A percentile compares a stretch with the other conserved stretches of the same genome.
Evolutionary conservation across 768 basidiomycete species (phyloP).

Genomic region (Tylopilus felleus): DNA sequence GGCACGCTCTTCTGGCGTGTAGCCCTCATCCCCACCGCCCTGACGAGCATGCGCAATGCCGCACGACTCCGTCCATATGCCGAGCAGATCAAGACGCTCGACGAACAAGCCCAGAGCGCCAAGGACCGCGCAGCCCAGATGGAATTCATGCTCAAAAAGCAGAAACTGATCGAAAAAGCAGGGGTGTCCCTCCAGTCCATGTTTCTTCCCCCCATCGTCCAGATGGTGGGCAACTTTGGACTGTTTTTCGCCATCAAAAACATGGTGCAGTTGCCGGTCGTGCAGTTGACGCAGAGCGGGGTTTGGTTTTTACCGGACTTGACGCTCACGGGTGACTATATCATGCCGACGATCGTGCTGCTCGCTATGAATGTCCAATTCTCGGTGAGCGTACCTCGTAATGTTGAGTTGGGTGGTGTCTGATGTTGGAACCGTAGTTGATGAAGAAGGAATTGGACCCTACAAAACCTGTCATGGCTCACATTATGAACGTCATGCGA

Average conservation of each 20-base stretch:
- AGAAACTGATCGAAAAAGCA: conserved; percentile 56
- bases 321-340: conserved; percentile 73
- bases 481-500: conserved; percentile 66
- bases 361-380: conserved; percentile 68
- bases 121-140: conserved; percentile 42
- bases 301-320: conserved; percentile 72
- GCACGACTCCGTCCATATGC: conserved; percentile 39
- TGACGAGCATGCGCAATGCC: conserved; percentile 54
- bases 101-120: conserved; percentile 36
- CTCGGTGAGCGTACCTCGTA: conserved; percentile 42
- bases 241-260: conserved; percentile 79
- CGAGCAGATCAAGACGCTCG: conserved; percentile 51
- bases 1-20: conserved; percentile 61
- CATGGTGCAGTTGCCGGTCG: conserved; percentile 68
- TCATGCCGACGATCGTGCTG: conserved; percentile 61
- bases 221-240: conserved; percentile 73
- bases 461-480: conserved; percentile 52
- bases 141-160: conserved; percentile 43
- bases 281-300: conserved; percentile 75
- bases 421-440: conserved; percentile 27
- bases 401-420: background rate
- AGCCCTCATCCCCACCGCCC: conserved; percentile 56
- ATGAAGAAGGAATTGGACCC: conserved; percentile 55
- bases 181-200: conserved; percentile 59
- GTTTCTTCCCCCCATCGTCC: conserved; percentile 57